A percentile compares a stretch with the other conserved stretches of the same genome.
phyloP scores from a whole-genome alignment of 805 yeast genomes.

The Vanderwaltozyma tropicalis region DNA sequence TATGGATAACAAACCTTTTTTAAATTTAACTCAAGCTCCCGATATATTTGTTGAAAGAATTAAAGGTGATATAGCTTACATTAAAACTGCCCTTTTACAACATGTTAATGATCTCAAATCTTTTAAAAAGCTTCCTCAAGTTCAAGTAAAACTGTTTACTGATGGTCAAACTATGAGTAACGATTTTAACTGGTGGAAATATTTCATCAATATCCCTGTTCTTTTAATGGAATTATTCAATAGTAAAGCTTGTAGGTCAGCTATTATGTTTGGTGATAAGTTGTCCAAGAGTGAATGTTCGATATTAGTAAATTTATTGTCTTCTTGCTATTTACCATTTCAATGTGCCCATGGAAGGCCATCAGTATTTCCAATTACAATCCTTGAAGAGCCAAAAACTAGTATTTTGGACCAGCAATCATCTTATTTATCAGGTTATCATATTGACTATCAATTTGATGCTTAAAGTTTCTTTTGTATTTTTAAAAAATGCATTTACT shows the following conservation, averaged over 20 bases:
- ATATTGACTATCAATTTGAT: not conserved
- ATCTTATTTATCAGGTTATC: not conserved
- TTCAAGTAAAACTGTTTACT: not conserved
- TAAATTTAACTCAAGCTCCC: constrained; percentile 37
- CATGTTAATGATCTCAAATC: constrained; percentile 35
- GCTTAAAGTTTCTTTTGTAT: not conserved
- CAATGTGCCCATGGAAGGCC: constrained; percentile 87
- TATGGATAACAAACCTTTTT: not conserved
- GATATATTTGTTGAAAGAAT: constrained; percentile 29
- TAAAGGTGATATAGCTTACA: constrained; percentile 19
- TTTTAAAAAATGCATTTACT: too few species aligned
- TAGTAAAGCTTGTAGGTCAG: constrained; percentile 55
- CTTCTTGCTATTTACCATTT: constrained; percentile 50
- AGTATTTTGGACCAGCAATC: not conserved
- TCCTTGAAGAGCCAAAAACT: not conserved
- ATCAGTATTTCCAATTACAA: constrained; percentile 43
- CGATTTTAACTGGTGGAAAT: constrained; percentile 31
- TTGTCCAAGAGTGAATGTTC: constrained; percentile 37
- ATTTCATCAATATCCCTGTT: constrained; percentile 38
- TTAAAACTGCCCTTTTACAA: constrained; percentile 34
- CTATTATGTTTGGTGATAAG: constrained; percentile 61
- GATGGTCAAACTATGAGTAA: not conserved
- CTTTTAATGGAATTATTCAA: constrained; percentile 41
- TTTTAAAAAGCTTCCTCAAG: constrained; percentile 16
- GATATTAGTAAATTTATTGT: constrained; percentile 33